A percentile compares a stretch with the other conserved stretches of the same genome.
phyloP scores from a whole-genome alignment of 441 rosid species.

The Gossypium davidsonii region DNA sequence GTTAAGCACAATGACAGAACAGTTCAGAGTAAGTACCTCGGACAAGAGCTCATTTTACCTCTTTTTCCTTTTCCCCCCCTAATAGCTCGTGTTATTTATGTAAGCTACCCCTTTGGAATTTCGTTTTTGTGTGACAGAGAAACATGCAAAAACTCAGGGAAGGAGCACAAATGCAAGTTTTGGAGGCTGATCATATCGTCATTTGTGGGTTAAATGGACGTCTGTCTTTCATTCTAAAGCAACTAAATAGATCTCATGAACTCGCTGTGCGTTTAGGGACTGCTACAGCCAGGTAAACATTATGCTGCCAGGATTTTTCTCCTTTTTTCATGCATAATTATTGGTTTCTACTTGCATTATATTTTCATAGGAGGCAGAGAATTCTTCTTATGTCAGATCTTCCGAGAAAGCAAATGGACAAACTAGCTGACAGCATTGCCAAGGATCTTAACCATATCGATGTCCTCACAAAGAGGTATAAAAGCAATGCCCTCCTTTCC shows the following conservation, averaged over 20 bases:
- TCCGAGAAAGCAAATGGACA: conserved; percentile 93
- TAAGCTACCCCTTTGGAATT: not conserved
- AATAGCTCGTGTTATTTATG: not conserved
- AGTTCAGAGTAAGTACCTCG: conserved; percentile 64
- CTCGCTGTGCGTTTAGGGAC: conserved; percentile 90
- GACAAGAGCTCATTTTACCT: conserved; percentile 1
- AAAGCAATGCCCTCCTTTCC: not conserved
- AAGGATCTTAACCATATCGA: conserved; percentile 85
- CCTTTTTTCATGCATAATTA: not conserved
- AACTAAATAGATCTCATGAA: conserved; percentile 81
- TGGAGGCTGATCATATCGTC: conserved; percentile 85
- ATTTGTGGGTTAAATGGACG: conserved; percentile 86
- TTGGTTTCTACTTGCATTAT: conserved; percentile 16
- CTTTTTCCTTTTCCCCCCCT: too few species aligned
- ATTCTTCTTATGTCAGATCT: conserved; percentile 93
- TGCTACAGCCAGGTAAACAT: conserved; percentile 74
- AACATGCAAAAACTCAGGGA: conserved; percentile 92
- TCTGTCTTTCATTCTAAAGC: conserved; percentile 70
- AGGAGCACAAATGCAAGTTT: conserved; percentile 93
- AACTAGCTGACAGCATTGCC: conserved; percentile 60
- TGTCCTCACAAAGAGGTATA: conserved; percentile 81
- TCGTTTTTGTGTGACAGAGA: conserved; percentile 33
- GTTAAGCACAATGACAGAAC: conserved; percentile 95
- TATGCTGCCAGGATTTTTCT: conserved; percentile 5
- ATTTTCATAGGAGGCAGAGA: conserved; percentile 70